A percentile compares a stretch with the other conserved stretches of the same genome.
Evolutionary conservation across 129 eudicot species (phyloP).

Genomic region (Glebionis coronaria): DNA sequence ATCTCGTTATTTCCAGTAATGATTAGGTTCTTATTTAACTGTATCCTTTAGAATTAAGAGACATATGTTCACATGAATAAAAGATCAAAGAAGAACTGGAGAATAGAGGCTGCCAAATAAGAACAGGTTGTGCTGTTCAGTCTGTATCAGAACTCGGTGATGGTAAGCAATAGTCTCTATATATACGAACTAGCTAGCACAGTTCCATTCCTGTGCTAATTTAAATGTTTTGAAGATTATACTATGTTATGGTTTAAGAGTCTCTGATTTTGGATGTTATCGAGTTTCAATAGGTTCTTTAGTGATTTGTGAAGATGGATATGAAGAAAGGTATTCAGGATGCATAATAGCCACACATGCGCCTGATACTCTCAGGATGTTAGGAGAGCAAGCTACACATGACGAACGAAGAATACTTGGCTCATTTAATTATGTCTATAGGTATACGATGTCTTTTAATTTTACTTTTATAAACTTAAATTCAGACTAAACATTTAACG

Average conservation of each 20-base stretch:
- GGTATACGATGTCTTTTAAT: conserved; percentile 54
- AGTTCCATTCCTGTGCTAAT: neutral
- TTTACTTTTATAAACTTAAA: no score
- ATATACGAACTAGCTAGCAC: neutral
- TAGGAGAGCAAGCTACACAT: conserved; percentile 75
- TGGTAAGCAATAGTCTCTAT: conserved; percentile 24
- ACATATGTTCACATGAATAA: neutral
- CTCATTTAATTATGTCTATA: conserved; percentile 83
- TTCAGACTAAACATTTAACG: no score
- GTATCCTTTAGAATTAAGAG: neutral
- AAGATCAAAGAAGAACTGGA: conserved; percentile 64
- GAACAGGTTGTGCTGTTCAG: conserved; percentile 47
- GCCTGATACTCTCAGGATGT: conserved; percentile 75
- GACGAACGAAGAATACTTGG: conserved; percentile 81
- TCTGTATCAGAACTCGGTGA: conserved; percentile 50
- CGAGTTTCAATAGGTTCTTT: conserved; percentile 44
- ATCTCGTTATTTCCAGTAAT: neutral
- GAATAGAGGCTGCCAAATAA: conserved; percentile 59
- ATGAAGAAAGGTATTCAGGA: conserved; percentile 54
- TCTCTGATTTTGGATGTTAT: conserved; percentile 13
- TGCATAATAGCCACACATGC: conserved; percentile 89
- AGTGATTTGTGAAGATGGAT: conserved; percentile 52
- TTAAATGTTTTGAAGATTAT: neutral
- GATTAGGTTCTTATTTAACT: neutral
- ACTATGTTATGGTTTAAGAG: neutral